Percentiles rank a stretch among this genome's conserved stretches.
Evolutionary conservation across 2,329 filamentous ascomycete species (phyloP).

Genomic region (Microascus cirrosus): DNA sequence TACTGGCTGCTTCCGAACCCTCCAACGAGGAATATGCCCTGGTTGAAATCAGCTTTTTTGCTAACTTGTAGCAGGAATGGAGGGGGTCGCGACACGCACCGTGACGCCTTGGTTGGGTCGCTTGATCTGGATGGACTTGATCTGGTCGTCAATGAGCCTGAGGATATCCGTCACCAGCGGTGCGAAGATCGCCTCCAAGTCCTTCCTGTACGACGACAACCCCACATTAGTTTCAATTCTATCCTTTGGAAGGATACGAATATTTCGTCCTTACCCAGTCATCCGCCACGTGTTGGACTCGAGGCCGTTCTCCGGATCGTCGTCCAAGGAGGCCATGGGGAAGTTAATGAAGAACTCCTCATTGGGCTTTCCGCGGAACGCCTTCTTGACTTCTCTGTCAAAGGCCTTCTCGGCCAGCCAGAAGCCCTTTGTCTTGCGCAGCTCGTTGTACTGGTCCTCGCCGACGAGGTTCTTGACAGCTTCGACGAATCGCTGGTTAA

Average conservation of each 20-base stretch:
- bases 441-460: conserved; percentile 5
- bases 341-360: conserved; percentile 11
- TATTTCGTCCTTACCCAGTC: conserved; percentile 7
- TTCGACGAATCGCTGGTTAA: conserved; percentile 11
- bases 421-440: conserved; percentile 7
- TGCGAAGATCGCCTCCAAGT: conserved; percentile 16
- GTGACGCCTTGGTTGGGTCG: conserved; percentile 18
- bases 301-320: conserved; percentile 7
- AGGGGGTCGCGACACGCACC: conserved; percentile 15
- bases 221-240: too few species aligned
- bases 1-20: conserved; percentile 24
- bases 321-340: conserved; percentile 9
- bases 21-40: conserved; percentile 21
- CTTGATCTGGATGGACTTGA: conserved; percentile 9
- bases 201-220: background rate
- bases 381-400: conserved; percentile 10
- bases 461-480: conserved; percentile 10
- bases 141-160: conserved; percentile 15
- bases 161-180: conserved; percentile 17
- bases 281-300: conserved; percentile 10
- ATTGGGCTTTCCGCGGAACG: conserved; percentile 7
- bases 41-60: too few species aligned
- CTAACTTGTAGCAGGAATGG: too few species aligned
- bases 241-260: too few species aligned
- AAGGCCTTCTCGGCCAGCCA: conserved; percentile 8